Conservation (phyloP, 2,329 filamentous ascomycete species). For the Penicillium sp. region DNA sequence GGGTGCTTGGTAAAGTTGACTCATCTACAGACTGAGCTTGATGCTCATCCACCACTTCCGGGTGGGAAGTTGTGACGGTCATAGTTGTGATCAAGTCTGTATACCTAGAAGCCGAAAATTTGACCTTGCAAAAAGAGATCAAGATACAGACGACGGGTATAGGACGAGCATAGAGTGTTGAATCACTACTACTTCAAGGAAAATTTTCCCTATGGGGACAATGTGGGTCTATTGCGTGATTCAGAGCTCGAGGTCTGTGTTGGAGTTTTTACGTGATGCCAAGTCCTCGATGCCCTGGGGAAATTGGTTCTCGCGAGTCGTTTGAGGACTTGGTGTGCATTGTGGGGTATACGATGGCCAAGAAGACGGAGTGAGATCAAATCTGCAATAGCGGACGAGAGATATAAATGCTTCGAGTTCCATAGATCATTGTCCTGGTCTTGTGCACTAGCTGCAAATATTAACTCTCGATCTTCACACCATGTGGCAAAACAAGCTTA, state of each 20-base stretch:
- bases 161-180: neutral
- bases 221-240: conserved; percentile 9
- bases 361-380: neutral
- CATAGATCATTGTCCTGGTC: neutral
- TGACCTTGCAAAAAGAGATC: neutral
- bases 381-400: neutral
- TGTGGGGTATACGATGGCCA: neutral
- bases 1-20: neutral
- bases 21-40: conserved; percentile 1
- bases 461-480: neutral
- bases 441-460: neutral
- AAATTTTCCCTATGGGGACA: neutral
- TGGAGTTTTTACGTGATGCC: conserved; percentile 6
- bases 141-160: neutral
- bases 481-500: conserved; percentile 4
- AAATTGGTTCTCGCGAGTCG: neutral
- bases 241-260: neutral
- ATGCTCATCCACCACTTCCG: neutral
- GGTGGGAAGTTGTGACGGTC: neutral
- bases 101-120: neutral
- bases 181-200: neutral
- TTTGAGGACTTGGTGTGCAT: neutral
- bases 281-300: neutral
- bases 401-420: neutral
- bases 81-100: neutral